phyloP scores from a whole-genome alignment of 495 filamentous ascomycete species.

The Thermothielavioides terrestris region DNA sequence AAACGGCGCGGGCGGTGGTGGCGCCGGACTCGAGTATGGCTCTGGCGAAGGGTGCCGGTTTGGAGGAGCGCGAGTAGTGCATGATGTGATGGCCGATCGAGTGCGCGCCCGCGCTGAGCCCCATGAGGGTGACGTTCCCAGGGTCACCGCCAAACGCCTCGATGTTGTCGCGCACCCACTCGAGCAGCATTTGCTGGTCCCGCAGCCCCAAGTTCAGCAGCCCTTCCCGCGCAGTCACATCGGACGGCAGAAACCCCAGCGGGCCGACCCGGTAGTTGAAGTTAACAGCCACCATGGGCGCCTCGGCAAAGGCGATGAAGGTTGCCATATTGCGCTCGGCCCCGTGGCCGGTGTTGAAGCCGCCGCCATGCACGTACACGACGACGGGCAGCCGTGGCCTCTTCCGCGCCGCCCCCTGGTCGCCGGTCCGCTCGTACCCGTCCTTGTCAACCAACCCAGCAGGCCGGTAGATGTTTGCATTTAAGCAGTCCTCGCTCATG shows the following conservation, averaged over 20 bases:
- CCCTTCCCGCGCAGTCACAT: constrained; percentile 44
- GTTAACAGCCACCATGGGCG: constrained; percentile 49
- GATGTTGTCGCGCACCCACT: constrained; percentile 58
- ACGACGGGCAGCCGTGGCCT: constrained; percentile 46
- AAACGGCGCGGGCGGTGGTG: constrained; percentile 51
- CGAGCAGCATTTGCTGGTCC: constrained; percentile 55
- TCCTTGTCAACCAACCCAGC: constrained; percentile 22
- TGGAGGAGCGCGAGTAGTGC: constrained; percentile 32
- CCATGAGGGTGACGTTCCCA: constrained; percentile 55
- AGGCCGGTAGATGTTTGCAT: constrained; percentile 41
- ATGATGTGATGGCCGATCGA: constrained; percentile 62
- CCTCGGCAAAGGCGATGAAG: constrained; percentile 46
- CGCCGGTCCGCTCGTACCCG: background rate
- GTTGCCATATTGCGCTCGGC: constrained; percentile 40
- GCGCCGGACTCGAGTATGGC: constrained; percentile 58
- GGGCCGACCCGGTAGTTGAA: constrained; percentile 63
- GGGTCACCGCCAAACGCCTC: constrained; percentile 54
- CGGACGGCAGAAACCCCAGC: constrained; percentile 57
- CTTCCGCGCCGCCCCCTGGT: constrained; percentile 4
- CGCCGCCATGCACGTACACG: constrained; percentile 50
- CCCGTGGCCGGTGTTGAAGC: constrained; percentile 42
- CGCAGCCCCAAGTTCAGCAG: constrained; percentile 59
- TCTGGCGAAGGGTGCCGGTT: constrained; percentile 46
- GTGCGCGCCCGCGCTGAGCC: constrained; percentile 59
- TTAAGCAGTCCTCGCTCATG: constrained; percentile 45